A percentile compares a stretch with the other conserved stretches of the same genome.
phyloP scores from a whole-genome alignment of 139 green algal genomes.

The Trebouxia sp. region DNA sequence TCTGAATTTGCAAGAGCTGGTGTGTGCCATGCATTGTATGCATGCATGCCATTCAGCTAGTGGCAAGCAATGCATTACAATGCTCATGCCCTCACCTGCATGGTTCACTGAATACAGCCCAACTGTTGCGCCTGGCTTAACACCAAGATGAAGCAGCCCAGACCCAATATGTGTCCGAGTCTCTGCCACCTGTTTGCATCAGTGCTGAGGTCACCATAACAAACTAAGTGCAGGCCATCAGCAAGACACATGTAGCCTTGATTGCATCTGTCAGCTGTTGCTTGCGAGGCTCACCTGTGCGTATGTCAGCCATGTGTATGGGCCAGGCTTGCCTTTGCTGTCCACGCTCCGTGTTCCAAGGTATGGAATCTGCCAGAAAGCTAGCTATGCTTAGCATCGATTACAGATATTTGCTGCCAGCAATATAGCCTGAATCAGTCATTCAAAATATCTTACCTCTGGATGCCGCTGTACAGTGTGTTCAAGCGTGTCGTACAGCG shows the following conservation, averaged over 20 bases:
- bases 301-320: conserved; percentile 73
- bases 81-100: conserved; percentile 59
- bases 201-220: neutral
- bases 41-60: too few relatives aligned
- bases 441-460: conserved; percentile 52
- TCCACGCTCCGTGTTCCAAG: conserved; percentile 46
- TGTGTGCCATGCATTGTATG: too few relatives aligned
- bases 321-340: conserved; percentile 42
- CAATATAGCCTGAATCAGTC: neutral
- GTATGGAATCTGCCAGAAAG: conserved; percentile 42
- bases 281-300: conserved; percentile 31
- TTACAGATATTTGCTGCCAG: neutral
- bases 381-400: neutral
- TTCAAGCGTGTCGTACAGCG: conserved; percentile 92
- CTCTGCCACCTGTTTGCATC: conserved; percentile 49
- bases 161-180: conserved; percentile 84
- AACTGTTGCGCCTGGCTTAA: conserved; percentile 67
- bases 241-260: too few relatives aligned
- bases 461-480: conserved; percentile 60
- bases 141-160: conserved; percentile 82
- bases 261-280: too few relatives aligned
- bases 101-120: conserved; percentile 92
- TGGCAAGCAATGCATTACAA: too few relatives aligned
- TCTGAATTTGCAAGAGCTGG: too few relatives aligned
- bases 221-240: too few relatives aligned